These are phyloP conservation scores for Dalbergia cultrata DNA, from an alignment of 306 rosid genomes.

Conservation along the genomic window DNA sequence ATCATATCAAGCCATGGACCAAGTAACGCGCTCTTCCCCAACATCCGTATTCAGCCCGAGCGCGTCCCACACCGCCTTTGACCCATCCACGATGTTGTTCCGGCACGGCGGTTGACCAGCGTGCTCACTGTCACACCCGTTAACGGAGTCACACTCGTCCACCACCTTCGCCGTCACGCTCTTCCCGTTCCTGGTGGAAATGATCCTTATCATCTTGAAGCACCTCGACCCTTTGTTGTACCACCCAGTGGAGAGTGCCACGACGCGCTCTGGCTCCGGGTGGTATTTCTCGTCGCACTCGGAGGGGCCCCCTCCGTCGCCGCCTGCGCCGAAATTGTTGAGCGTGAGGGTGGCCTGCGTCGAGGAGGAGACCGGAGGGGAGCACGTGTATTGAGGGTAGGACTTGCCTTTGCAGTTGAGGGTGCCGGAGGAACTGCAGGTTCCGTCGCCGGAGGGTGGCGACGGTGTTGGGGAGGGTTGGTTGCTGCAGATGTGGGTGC, in stretches of 20 bases:
- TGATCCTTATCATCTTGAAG: slow-evolving; percentile 44
- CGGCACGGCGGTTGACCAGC: slow-evolving; percentile 58
- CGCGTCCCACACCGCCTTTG: slow-evolving; percentile 62
- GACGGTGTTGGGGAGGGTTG: background rate
- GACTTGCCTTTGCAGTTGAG: background rate
- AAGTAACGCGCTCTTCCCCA: slow-evolving; percentile 51
- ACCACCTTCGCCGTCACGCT: slow-evolving; percentile 60
- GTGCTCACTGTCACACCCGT: slow-evolving; percentile 60
- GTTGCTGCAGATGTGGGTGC: slow-evolving; percentile 47
- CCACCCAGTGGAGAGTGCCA: slow-evolving; percentile 70
- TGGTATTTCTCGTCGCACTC: slow-evolving; percentile 54
- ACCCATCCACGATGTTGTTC: slow-evolving; percentile 63
- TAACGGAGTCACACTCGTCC: slow-evolving; percentile 64
- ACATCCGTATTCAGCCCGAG: slow-evolving; percentile 43
- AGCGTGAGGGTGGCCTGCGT: slow-evolving; percentile 50
- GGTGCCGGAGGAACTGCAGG: slow-evolving; percentile 16
- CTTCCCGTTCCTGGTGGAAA: slow-evolving; percentile 35
- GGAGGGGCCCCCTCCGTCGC: slow-evolving; percentile 48
- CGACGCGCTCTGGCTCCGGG: slow-evolving; percentile 43
- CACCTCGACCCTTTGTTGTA: slow-evolving; percentile 53
- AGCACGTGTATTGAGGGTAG: slow-evolving; percentile 40
- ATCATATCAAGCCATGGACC: slow-evolving; percentile 52
- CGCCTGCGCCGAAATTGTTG: slow-evolving; percentile 55
- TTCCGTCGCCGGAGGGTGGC: background rate
- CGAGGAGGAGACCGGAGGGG: slow-evolving; percentile 36